Evolutionary conservation across 148 eudicot genomes (phyloP).

Genomic region (Amaranthus hypochondriacus): DNA sequence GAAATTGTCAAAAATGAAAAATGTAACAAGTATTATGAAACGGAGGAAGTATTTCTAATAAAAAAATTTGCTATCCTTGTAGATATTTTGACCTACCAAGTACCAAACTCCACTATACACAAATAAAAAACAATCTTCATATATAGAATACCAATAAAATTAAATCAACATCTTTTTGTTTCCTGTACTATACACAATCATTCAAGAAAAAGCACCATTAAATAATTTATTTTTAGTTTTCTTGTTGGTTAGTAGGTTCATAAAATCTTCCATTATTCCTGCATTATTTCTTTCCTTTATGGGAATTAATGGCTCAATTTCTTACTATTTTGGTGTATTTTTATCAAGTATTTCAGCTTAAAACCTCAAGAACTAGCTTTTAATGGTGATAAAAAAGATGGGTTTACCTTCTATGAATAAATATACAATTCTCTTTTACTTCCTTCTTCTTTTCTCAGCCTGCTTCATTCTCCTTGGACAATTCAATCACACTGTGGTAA

Average conservation of each 20-base stretch:
- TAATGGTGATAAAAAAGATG: neutral
- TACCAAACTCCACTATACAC: too few species aligned
- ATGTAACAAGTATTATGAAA: too few species aligned
- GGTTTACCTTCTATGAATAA: neutral
- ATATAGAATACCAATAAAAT: too few species aligned
- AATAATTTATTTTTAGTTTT: neutral
- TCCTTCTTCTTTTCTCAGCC: conserved; percentile 13
- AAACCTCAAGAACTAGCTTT: neutral
- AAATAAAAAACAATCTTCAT: too few species aligned
- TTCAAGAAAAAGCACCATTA: neutral
- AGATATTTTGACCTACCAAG: too few species aligned
- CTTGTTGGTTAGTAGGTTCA: neutral
- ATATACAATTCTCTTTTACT: conserved; percentile 1
- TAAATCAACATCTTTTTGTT: neutral
- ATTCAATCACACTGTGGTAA: conserved; percentile 1
- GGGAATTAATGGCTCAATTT: neutral
- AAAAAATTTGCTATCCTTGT: too few species aligned
- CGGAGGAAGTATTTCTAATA: too few species aligned
- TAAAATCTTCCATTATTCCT: neutral
- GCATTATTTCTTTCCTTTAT: neutral
- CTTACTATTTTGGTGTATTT: neutral
- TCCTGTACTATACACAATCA: neutral
- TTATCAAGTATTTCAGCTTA: neutral
- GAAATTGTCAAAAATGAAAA: too few species aligned
- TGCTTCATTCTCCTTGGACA: conserved; percentile 12